Conservation (phyloP, 805 yeast genomes). For the Barnettozyma sucrosica region DNA sequence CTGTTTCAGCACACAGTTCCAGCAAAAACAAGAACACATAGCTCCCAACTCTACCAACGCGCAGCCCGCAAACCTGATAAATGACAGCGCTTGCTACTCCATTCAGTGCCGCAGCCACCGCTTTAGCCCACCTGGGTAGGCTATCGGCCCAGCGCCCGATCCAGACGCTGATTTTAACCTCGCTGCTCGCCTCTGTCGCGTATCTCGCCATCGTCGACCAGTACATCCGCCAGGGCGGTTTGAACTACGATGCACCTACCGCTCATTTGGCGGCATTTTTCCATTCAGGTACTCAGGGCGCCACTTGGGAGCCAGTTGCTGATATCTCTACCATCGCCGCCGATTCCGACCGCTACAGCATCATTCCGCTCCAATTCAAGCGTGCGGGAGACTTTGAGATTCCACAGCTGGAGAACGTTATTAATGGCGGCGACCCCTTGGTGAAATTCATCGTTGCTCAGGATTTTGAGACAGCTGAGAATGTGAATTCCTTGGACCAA, state of each 20-base stretch:
- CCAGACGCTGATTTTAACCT: slow-evolving; percentile 68
- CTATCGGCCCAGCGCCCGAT: slow-evolving; percentile 78
- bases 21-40: not conserved
- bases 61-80: not conserved
- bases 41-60: not conserved
- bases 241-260: slow-evolving; percentile 8
- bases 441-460: slow-evolving; percentile 35
- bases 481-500: slow-evolving; percentile 10
- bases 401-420: slow-evolving; percentile 38
- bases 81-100: slow-evolving; percentile 23
- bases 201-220: slow-evolving; percentile 72
- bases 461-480: slow-evolving; percentile 11
- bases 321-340: slow-evolving; percentile 31
- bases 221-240: slow-evolving; percentile 36
- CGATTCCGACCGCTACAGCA: slow-evolving; percentile 40
- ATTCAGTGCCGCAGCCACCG: slow-evolving; percentile 28
- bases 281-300: slow-evolving; percentile 30
- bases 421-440: slow-evolving; percentile 37
- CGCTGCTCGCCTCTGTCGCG: slow-evolving; percentile 72
- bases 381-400: slow-evolving; percentile 34
- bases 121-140: slow-evolving; percentile 42
- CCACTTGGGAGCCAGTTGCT: slow-evolving; percentile 45
- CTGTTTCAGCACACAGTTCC: not conserved
- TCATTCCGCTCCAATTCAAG: slow-evolving; percentile 55
- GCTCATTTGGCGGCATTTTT: slow-evolving; percentile 29